Evolutionary conservation across 352 stramenopile species (phyloP).

Genomic region (Phytophthora parvispora): DNA sequence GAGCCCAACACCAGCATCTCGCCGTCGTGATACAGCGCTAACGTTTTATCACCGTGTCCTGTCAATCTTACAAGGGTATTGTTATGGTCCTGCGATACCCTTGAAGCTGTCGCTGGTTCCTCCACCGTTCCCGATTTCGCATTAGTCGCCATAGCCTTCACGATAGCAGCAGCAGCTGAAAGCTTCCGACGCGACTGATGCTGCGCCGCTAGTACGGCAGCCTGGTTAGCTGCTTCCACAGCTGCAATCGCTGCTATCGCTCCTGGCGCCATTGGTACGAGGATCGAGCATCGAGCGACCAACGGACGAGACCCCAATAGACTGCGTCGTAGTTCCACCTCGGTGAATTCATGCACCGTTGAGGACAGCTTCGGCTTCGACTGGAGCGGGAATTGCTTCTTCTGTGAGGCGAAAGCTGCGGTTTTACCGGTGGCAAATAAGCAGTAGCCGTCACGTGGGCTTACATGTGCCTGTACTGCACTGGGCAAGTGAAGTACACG

Average conservation of each 20-base stretch:
- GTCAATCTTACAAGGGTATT: conserved; percentile 54
- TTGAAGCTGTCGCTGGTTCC: conserved; percentile 19
- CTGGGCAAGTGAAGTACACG: conserved; percentile 45
- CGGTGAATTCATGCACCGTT: conserved; percentile 49
- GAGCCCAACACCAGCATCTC: conserved; percentile 43
- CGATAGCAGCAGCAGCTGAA: conserved; percentile 11
- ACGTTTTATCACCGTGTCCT: conserved; percentile 47
- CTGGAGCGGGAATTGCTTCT: conserved; percentile 2
- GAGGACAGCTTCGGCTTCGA: conserved; percentile 12
- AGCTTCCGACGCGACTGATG: conserved; percentile 35
- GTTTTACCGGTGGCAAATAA: conserved; percentile 51
- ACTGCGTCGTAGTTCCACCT: conserved; percentile 39
- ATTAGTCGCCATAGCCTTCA: conserved; percentile 11
- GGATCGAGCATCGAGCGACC: conserved; percentile 40
- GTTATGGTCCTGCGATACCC: conserved; percentile 21
- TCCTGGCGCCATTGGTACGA: conserved; percentile 30
- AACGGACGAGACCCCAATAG: conserved; percentile 21
- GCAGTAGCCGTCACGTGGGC: conserved; percentile 50
- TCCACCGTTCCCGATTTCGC: conserved; percentile 3
- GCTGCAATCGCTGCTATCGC: conserved; percentile 35
- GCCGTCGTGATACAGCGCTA: conserved; percentile 60
- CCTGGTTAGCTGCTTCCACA: conserved; percentile 41
- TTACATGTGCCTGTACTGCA: conserved; percentile 56
- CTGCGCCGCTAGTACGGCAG: conserved; percentile 18
- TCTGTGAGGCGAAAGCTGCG: conserved; percentile 2